Evolutionary conservation across 495 filamentous ascomycete genomes (phyloP), one percentile per base, ranked within the genome.

Genomic region (Stereocaulon alpinum): DNA sequence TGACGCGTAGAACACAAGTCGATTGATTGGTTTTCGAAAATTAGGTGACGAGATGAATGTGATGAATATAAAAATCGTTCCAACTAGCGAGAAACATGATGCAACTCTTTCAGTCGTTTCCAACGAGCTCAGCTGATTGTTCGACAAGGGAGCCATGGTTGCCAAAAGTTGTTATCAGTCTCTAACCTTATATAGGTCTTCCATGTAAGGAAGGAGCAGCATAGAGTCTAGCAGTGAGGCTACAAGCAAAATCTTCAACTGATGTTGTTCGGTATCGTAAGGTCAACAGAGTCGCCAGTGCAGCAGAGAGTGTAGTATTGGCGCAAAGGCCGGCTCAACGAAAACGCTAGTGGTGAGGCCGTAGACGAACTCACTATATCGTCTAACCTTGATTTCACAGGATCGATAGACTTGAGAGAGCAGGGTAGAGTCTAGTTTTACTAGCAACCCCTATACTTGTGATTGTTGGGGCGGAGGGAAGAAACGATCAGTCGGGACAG

Each of bases 11-110:
- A 94, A 93, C 6, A 91, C 82, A 6, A 95, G 75, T 4, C 89
- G 80, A 65, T 93, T 94, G 71, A 95, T 89, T 11, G 90, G 88
- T 71, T 89, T 90, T 60, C 84, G 82, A 63, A 88, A 86, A 41
- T 76, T 72, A 17, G 73, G 73, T 9, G 77, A 85, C 15, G 71
- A 62, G 14, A 81, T 67, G 63, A 91, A 94, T 32, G 89, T 90
- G 55, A 77, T 56, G 42, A 93, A 82, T 57, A 94, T 85, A 68
- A 92, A 85, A 37, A 82, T 63, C 22, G 84, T 86, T 42, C 88
- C 89, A 10, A 85, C 15, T 3, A 95, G 68, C 0, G 89, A 94
- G 65, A 92, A 74, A n/a, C 81, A 74, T 0, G 87, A 90, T 66
- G 82, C 83, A 3, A 78, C 70, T 57, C 86, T 75, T 72, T 92